phyloP scores from a whole-genome alignment of 2,329 filamentous ascomycete genomes.

The Aspergillus pseudoterreus region DNA sequence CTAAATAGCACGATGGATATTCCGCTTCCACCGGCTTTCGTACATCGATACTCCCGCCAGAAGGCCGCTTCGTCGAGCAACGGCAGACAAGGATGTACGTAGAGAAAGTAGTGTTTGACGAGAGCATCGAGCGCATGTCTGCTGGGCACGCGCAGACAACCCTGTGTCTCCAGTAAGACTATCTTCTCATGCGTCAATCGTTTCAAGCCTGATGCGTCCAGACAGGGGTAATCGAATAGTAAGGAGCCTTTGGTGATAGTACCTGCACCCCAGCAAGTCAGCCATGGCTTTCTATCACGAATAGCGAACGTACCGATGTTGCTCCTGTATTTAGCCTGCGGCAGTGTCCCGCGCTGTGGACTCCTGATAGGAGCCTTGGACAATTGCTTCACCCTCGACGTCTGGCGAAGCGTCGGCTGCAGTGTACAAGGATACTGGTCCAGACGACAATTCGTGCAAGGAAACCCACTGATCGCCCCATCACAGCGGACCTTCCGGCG shows the following conservation, averaged over 20 bases:
- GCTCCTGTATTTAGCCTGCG: background rate
- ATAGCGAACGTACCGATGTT: background rate
- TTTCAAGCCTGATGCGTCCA: background rate
- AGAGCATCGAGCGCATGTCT: slow-evolving; percentile 8
- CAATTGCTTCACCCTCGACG: background rate
- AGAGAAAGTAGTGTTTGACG: slow-evolving; percentile 13
- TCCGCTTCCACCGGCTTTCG: background rate
- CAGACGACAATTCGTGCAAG: slow-evolving; percentile 14
- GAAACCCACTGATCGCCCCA: slow-evolving; percentile 12
- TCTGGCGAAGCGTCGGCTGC: background rate
- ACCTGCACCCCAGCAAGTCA: background rate
- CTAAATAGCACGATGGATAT: slow-evolving; percentile 11
- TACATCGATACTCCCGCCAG: slow-evolving; percentile 8
- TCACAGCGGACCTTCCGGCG: slow-evolving; percentile 13
- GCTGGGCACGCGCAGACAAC: slow-evolving; percentile 5
- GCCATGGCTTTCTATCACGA: too few relatives aligned
- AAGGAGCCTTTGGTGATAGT: background rate
- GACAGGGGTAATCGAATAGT: slow-evolving; percentile 2
- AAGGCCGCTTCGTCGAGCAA: slow-evolving; percentile 12
- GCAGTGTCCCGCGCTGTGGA: background rate
- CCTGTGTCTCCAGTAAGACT: slow-evolving; percentile 7
- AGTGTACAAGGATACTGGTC: slow-evolving; percentile 10
- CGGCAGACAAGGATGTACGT: slow-evolving; percentile 12
- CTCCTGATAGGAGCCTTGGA: background rate
- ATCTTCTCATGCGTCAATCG: background rate